phyloP scores from a whole-genome alignment of 78 protist genomes.

The Tieghemostelium lacteum region DNA sequence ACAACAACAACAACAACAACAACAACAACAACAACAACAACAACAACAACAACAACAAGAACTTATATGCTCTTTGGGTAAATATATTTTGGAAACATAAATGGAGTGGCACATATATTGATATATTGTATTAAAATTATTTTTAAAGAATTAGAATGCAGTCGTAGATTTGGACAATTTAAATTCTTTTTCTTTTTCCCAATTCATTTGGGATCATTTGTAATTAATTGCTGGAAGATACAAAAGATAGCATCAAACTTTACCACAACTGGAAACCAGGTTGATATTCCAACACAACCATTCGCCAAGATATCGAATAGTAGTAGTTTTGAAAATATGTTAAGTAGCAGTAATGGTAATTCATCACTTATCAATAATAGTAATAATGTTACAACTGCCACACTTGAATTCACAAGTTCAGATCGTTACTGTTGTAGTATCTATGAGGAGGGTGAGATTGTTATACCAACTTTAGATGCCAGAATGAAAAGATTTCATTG shows the following conservation, averaged over 20 bases:
- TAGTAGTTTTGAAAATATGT: background rate
- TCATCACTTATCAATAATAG: background rate
- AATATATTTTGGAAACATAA: no score
- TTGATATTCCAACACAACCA: background rate
- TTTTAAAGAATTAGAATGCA: constrained; percentile 51
- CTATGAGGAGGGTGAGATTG: constrained; percentile 58
- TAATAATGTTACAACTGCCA: background rate
- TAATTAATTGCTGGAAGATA: constrained; percentile 65
- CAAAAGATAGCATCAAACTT: background rate
- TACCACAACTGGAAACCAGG: background rate
- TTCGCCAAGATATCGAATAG: background rate
- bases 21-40: no score
- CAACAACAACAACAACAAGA: no score
- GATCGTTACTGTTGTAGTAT: constrained; percentile 70
- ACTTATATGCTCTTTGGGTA: no score
- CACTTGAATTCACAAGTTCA: background rate
- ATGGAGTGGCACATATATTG: no score
- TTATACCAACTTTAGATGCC: constrained; percentile 16
- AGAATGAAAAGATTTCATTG: constrained; percentile 55
- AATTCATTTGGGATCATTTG: constrained; percentile 44
- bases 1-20: no score
- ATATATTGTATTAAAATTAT: no score
- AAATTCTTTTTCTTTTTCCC: constrained; percentile 52
- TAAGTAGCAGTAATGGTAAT: background rate
- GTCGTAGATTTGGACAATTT: constrained; percentile 28